Evolutionary conservation across 306 rosid genomes (phyloP).

Genomic region (Castanea sativa): DNA sequence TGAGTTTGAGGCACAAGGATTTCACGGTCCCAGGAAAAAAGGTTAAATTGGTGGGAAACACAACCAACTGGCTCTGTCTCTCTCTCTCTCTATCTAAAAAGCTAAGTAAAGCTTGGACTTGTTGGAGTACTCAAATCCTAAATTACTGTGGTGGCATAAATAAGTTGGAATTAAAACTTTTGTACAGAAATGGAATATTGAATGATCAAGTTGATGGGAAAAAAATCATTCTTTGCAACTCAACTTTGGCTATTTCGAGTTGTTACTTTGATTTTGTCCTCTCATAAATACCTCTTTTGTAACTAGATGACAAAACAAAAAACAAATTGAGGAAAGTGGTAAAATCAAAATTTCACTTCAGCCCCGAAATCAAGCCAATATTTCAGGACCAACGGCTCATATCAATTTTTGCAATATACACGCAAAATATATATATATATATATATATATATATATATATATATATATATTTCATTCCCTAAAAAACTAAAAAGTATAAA

Average conservation of each 20-base stretch:
- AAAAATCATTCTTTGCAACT: conserved; percentile 31
- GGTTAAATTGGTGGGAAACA: conserved; percentile 65
- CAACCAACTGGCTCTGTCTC: conserved; percentile 34
- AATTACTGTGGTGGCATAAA: conserved; percentile 16
- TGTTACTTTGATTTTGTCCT: conserved; percentile 44
- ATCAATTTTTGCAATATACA: background rate
- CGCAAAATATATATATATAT: background rate
- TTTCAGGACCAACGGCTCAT: background rate
- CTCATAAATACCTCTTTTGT: conserved; percentile 20
- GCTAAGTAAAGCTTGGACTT: background rate
- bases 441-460: too few species aligned
- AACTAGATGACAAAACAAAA: background rate
- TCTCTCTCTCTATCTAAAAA: background rate
- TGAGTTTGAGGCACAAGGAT: conserved; percentile 43
- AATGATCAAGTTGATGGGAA: conserved; percentile 43
- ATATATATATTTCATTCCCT: too few species aligned
- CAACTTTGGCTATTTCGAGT: conserved; percentile 42
- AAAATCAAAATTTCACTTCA: background rate
- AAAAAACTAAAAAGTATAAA: too few species aligned
- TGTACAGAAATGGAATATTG: conserved; percentile 32
- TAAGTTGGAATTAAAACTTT: conserved; percentile 30
- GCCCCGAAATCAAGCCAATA: background rate
- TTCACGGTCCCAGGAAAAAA: conserved; percentile 55
- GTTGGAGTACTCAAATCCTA: conserved; percentile 20
- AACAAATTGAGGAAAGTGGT: too few species aligned